Percentiles rank a stretch among this genome's conserved stretches.
phyloP scores from a whole-genome alignment of 495 filamentous ascomycete species.

The Aspergillus ostianus region DNA sequence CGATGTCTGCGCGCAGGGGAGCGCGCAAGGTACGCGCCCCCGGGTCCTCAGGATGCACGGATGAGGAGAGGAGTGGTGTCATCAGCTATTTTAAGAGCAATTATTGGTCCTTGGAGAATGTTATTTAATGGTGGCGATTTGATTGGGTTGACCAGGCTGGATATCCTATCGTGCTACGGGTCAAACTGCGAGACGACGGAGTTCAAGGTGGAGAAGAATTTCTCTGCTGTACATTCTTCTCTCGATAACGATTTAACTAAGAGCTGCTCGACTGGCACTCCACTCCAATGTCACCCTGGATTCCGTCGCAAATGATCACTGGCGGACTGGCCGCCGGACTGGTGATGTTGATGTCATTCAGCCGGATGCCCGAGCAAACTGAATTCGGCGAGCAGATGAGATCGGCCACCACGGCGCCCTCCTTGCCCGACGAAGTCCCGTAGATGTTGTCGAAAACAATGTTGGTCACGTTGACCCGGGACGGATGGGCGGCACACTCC shows the following conservation, averaged over 20 bases:
- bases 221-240: background rate
- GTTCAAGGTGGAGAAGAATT: background rate
- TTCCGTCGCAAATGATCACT: conserved; percentile 51
- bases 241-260: background rate
- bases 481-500: conserved; percentile 50
- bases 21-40: background rate
- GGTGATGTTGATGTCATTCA: conserved; percentile 50
- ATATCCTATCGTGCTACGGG: no score
- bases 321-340: conserved; percentile 46
- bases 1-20: background rate
- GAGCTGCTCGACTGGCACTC: conserved; percentile 27
- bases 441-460: conserved; percentile 54
- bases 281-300: conserved; percentile 49
- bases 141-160: background rate
- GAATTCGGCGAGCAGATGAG: conserved; percentile 53
- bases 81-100: background rate
- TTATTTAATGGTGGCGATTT: background rate
- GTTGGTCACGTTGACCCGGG: conserved; percentile 54
- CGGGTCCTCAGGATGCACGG: background rate
- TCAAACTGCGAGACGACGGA: background rate
- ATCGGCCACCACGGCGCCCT: conserved; percentile 48
- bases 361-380: conserved; percentile 50
- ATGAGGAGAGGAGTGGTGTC: background rate
- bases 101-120: background rate
- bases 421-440: conserved; percentile 51